Evolutionary conservation across 148 eudicot genomes (phyloP).

Genomic region (Dysphania ambrosioides): DNA sequence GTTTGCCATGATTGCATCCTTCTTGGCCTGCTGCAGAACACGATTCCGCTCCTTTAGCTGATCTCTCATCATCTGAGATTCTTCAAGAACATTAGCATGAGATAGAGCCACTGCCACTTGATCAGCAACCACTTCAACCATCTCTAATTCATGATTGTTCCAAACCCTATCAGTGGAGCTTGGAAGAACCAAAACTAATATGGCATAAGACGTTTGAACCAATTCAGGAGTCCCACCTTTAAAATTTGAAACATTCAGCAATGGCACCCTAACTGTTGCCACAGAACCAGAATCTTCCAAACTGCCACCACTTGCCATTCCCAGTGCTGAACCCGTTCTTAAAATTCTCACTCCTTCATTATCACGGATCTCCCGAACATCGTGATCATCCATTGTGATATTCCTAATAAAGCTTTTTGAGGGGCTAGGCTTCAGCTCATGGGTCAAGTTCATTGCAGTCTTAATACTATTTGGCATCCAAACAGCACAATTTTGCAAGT

Average conservation of each 20-base stretch:
- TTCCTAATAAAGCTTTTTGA: slow-evolving; percentile 23
- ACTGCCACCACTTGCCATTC: slow-evolving; percentile 55
- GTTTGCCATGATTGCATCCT: slow-evolving; percentile 82
- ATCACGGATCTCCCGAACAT: slow-evolving; percentile 48
- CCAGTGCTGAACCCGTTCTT: slow-evolving; percentile 51
- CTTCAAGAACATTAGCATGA: slow-evolving; percentile 90
- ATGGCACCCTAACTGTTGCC: slow-evolving; percentile 81
- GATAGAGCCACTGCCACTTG: slow-evolving; percentile 95
- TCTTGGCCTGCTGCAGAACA: slow-evolving; percentile 61
- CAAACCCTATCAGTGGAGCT: slow-evolving; percentile 43
- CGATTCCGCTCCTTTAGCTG: slow-evolving; percentile 63
- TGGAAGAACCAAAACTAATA: slow-evolving; percentile 74
- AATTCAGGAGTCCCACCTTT: slow-evolving; percentile 85
- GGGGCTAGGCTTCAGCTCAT: slow-evolving; percentile 44
- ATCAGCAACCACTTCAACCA: slow-evolving; percentile 79
- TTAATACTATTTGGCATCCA: slow-evolving; percentile 86
- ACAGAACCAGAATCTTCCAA: slow-evolving; percentile 49
- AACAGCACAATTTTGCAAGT: slow-evolving; percentile 76
- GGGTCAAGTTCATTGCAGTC: slow-evolving; percentile 60
- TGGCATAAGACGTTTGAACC: slow-evolving; percentile 62
- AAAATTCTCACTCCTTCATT: slow-evolving; percentile 58
- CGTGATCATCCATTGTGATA: slow-evolving; percentile 56
- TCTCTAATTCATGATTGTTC: slow-evolving; percentile 66
- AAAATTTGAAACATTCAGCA: slow-evolving; percentile 72
- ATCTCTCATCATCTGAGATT: slow-evolving; percentile 72